phyloP scores from a whole-genome alignment of 148 eudicot genomes.

The Heliamphora exappendiculata region DNA sequence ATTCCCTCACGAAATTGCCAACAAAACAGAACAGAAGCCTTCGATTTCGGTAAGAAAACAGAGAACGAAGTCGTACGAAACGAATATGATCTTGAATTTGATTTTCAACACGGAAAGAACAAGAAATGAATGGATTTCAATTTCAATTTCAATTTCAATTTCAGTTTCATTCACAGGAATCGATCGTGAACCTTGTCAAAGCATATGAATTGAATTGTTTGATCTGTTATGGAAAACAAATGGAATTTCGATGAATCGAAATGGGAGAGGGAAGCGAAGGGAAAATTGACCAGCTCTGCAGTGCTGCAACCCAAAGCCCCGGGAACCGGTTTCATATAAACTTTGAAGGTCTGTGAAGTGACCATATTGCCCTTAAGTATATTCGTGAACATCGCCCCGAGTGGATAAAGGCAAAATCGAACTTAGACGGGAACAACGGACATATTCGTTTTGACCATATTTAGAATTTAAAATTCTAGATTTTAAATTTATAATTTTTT shows the following conservation, averaged over 20 bases:
- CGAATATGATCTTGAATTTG: not conserved
- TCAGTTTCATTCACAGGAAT: not conserved
- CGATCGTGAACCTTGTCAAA: not conserved
- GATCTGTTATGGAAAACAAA: not conserved
- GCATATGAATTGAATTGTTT: not conserved
- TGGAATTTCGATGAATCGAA: not conserved
- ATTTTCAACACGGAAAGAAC: not conserved
- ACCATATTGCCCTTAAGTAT: conserved; percentile 10
- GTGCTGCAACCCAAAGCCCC: not conserved
- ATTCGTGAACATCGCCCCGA: not conserved
- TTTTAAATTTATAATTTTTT: too few species aligned
- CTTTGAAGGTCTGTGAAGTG: conserved; percentile 4
- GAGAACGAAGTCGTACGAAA: not conserved
- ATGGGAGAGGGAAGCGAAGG: not conserved
- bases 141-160: too few species aligned
- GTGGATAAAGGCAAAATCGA: conserved; percentile 14
- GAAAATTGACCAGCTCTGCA: not conserved
- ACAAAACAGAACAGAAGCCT: not conserved
- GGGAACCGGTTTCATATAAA: not conserved
- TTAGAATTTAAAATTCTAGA: not conserved
- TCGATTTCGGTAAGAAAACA: not conserved
- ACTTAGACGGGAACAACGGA: not conserved
- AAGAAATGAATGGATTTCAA: conserved; percentile 3
- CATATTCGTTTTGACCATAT: not conserved
- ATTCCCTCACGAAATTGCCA: not conserved